These are phyloP conservation scores for Candida nitratophila DNA, from an alignment of 805 yeast species.

Conservation along the genomic window DNA sequence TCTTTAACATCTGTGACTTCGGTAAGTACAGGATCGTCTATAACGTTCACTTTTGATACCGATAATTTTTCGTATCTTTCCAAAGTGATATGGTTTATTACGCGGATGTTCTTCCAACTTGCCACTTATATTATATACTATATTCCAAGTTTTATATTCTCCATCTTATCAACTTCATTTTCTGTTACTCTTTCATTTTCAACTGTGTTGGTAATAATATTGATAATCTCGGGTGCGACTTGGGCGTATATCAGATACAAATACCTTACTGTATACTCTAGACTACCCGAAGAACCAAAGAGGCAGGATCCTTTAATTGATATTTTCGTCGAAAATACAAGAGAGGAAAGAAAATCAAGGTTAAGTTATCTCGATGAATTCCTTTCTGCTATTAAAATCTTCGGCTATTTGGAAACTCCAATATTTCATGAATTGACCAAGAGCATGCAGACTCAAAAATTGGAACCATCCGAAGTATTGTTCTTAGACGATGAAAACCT, in stretches of 20 bases:
- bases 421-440: conserved; percentile 91
- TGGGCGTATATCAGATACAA: conserved; percentile 53
- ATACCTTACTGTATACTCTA: conserved; percentile 57
- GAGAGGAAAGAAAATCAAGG: conserved; percentile 33
- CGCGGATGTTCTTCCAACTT: conserved; percentile 10
- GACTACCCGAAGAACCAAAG: conserved; percentile 38
- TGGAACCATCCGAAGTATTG: conserved; percentile 70
- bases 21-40: not conserved
- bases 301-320: conserved; percentile 39
- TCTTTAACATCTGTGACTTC: too few relatives aligned
- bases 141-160: conserved; percentile 12
- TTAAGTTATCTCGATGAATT: conserved; percentile 81
- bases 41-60: not conserved
- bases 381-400: conserved; percentile 82
- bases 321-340: conserved; percentile 33
- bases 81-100: conserved; percentile 11
- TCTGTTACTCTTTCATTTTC: conserved; percentile 47
- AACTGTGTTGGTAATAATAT: conserved; percentile 31
- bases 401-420: conserved; percentile 85
- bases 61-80: conserved; percentile 7
- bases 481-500: conserved; percentile 57
- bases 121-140: conserved; percentile 11
- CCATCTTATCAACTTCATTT: conserved; percentile 35
- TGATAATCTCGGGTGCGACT: conserved; percentile 25
- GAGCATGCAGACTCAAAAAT: conserved; percentile 81